Conservation (phyloP, 495 filamentous ascomycete genomes). For the Hypomontagnella monticulosa region DNA sequence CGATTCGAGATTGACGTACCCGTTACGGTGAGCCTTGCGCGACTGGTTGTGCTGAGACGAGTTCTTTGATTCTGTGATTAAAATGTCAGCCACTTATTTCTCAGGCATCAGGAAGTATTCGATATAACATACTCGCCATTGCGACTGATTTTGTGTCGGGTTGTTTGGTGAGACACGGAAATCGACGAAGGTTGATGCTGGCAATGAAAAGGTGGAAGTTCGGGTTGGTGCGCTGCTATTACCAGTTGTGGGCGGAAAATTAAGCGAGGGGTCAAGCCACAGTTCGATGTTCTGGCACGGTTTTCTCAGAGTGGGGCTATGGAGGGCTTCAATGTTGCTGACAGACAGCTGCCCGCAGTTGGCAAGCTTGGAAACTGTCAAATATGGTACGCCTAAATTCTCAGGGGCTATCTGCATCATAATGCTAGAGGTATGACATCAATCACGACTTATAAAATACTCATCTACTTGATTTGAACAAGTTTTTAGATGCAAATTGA, state of each 20-base stretch:
- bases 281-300: not conserved
- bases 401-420: not conserved
- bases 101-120: not conserved
- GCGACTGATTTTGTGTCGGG: conserved; percentile 52
- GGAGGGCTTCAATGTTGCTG: too few relatives aligned
- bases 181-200: conserved; percentile 39
- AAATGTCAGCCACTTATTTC: conserved; percentile 5
- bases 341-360: conserved; percentile 1
- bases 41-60: conserved; percentile 97
- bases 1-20: conserved; percentile 66
- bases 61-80: conserved; percentile 90
- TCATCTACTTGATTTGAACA: too few relatives aligned
- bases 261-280: conserved; percentile 45
- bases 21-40: conserved; percentile 97
- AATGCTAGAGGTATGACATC: too few relatives aligned
- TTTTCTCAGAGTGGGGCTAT: not conserved
- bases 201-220: conserved; percentile 36
- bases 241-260: conserved; percentile 49
- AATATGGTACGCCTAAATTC: too few relatives aligned
- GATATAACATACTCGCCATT: conserved; percentile 60
- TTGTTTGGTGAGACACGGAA: conserved; percentile 28
- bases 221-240: conserved; percentile 40
- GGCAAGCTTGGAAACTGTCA: not conserved
- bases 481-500: too few relatives aligned
- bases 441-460: too few relatives aligned